Evolutionary conservation across 2,329 filamentous ascomycete genomes (phyloP), one percentile per base, ranked within the genome.

Genomic region (Calonectria naviculata): DNA sequence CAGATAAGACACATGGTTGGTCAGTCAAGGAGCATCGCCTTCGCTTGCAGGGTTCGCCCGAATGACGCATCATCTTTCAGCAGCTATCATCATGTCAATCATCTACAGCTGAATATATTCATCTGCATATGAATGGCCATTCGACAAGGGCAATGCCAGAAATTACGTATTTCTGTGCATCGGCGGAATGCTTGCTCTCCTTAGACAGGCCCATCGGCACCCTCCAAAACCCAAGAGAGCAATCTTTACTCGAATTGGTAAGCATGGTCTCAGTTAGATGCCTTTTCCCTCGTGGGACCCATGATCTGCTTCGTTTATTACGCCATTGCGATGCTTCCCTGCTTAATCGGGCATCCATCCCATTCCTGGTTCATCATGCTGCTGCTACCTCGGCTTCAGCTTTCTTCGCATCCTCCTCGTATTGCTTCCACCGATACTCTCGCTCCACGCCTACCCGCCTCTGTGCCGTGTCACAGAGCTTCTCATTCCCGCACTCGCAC

Each of bases 381-480:
- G 24, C 52, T 5, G 21, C 31, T 38, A 38, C 34, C 52, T 26
- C 38, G n/a, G 31, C 31, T 28, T 70, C 68, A 0, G 38, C 29
- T 12, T 75, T 78, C 29, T 72, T 75, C 0, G 67, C 73, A 38
- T 79, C 77, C 29, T 75, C 68, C 17, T 78, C 78, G 24, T 80
- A 77, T 58, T 80, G 75, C 67, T 87, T 86, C 86, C 85, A 87
- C n/a, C 86, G 79, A 68, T 88, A 88, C 78, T 87, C 88, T 68
- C 83, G 84, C 78, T 87, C 86, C 4, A 87, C 76, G 2, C 87
- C 88, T 26, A 76, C 76, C 5, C 84, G 75, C 31, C 80, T 75
- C 79, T 88, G 87, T 9, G 87, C 87, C 21, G 87, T 88, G 77
- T 90, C 88, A 69, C 88, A 90, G 6, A 89, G 78, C 69, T 82